A percentile compares a stretch with the other conserved stretches of the same genome.
Evolutionary conservation across 2,329 filamentous ascomycete species (phyloP).

Genomic region (Zelopaecilomyces penicillatus): DNA sequence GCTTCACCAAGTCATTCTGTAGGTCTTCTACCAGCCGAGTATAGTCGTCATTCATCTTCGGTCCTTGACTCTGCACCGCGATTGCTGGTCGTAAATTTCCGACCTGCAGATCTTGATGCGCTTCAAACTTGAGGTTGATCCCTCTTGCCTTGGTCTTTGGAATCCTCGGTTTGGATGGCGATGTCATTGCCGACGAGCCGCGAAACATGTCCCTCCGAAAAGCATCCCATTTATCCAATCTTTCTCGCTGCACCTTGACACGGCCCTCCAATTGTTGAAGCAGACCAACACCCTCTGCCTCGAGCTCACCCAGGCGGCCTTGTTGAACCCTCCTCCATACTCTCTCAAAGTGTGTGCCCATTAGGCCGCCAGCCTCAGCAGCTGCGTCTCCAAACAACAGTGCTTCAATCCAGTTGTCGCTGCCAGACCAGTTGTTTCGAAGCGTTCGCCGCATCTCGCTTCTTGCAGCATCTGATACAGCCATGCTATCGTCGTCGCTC

Average conservation of each 20-base stretch:
- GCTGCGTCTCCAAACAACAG: conserved; percentile 59
- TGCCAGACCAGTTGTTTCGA: conserved; percentile 70
- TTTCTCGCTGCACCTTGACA: conserved; percentile 56
- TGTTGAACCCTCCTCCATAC: conserved; percentile 62
- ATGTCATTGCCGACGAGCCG: conserved; percentile 15
- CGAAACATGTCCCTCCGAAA: conserved; percentile 47
- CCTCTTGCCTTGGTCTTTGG: conserved; percentile 26
- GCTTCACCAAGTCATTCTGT: conserved; percentile 29
- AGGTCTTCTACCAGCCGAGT: conserved; percentile 32
- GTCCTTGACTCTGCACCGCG: conserved; percentile 13
- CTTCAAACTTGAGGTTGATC: conserved; percentile 46
- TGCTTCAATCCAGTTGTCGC: conserved; percentile 63
- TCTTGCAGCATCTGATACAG: conserved; percentile 34
- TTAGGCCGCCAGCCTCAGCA: conserved; percentile 49
- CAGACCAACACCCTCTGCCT: conserved; percentile 43
- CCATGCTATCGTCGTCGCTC: conserved; percentile 15
- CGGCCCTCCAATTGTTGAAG: conserved; percentile 64
- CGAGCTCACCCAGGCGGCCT: conserved; percentile 48
- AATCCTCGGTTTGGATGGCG: conserved; percentile 15
- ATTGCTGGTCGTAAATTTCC: conserved; percentile 20
- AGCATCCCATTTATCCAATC: conserved; percentile 66
- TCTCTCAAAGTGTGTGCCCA: conserved; percentile 58
- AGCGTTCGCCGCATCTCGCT: conserved; percentile 51
- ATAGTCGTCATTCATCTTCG: conserved; percentile 33
- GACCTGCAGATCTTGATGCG: conserved; percentile 41